Percentiles rank a stretch among this genome's conserved stretches.
Conservation (phyloP, 2,329 filamentous ascomycete genomes). For the Diaporthe velutina region DNA sequence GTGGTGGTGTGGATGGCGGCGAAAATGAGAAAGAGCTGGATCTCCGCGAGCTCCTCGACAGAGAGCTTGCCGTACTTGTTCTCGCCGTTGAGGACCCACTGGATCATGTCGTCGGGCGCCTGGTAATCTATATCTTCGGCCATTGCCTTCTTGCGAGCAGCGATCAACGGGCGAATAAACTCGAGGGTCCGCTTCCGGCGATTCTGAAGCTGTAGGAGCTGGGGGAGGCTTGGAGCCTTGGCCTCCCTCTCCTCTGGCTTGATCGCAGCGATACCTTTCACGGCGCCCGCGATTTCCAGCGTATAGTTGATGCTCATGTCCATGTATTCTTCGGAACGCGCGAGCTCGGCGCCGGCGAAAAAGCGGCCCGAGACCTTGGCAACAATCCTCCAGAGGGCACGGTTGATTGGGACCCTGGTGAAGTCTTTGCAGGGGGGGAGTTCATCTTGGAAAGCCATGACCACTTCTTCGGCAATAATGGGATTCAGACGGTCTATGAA, state of each 20-base stretch:
- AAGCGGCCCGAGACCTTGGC: constrained; percentile 61
- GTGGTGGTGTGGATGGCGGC: constrained; percentile 67
- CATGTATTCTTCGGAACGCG: constrained; percentile 58
- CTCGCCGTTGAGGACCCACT: constrained; percentile 58
- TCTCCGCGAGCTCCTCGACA: constrained; percentile 54
- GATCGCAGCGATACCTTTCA: constrained; percentile 46
- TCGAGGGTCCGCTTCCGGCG: constrained; percentile 49
- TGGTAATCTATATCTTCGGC: constrained; percentile 41
- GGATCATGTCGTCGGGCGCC: constrained; percentile 60
- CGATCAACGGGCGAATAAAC: constrained; percentile 54
- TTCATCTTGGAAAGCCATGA: constrained; percentile 48
- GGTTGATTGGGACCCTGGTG: constrained; percentile 55
- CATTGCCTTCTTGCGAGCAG: constrained; percentile 45
- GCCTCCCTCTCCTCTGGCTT: constrained; percentile 52
- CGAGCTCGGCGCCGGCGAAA: constrained; percentile 62
- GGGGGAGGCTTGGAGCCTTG: constrained; percentile 40
- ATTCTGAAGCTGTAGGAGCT: constrained; percentile 43
- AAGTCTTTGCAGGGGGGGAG: constrained; percentile 55
- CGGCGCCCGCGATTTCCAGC: constrained; percentile 54
- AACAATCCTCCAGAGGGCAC: constrained; percentile 59
- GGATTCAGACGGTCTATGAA: constrained; percentile 51
- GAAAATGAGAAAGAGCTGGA: constrained; percentile 59
- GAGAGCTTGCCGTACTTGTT: constrained; percentile 49
- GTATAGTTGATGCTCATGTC: constrained; percentile 62
- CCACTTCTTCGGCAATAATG: constrained; percentile 54